Conservation (phyloP, 495 filamentous ascomycete species). For the Daldinia concentrica region DNA sequence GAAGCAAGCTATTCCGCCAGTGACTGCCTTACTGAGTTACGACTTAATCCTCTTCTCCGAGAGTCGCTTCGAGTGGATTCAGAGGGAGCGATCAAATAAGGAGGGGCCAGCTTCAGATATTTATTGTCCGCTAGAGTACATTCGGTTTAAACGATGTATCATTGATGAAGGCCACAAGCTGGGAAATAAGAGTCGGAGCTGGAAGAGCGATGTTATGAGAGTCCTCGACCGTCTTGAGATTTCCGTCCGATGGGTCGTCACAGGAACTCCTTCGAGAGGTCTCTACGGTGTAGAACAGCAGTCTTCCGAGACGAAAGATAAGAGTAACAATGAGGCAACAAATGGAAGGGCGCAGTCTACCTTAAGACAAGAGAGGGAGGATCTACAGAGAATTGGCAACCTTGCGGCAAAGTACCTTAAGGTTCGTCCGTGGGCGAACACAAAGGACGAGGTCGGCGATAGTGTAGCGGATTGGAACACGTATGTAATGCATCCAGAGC, state of each 20-base stretch:
- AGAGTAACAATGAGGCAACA: constrained; percentile 17
- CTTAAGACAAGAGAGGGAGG: constrained; percentile 68
- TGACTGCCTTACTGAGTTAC: constrained; percentile 68
- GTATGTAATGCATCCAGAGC: constrained; percentile 74
- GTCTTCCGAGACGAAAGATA: constrained; percentile 4
- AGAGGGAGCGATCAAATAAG: constrained; percentile 38
- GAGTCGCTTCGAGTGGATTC: constrained; percentile 73
- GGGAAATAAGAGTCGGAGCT: constrained; percentile 63
- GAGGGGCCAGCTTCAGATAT: constrained; percentile 16
- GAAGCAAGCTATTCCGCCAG: constrained; percentile 64
- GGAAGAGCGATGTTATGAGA: constrained; percentile 70
- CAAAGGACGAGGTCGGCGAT: constrained; percentile 47
- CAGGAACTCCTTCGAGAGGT: constrained; percentile 86
- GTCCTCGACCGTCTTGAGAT: constrained; percentile 74
- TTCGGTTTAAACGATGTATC: constrained; percentile 88
- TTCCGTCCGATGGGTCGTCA: constrained; percentile 86
- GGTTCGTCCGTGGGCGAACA: constrained; percentile 76
- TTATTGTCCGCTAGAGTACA: constrained; percentile 64
- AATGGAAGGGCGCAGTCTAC: constrained; percentile 37
- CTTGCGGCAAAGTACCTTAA: constrained; percentile 76
- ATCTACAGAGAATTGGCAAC: constrained; percentile 76
- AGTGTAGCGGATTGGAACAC: constrained; percentile 69
- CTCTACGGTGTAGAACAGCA: constrained; percentile 70
- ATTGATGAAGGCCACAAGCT: constrained; percentile 93
- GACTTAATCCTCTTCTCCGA: constrained; percentile 85